phyloP scores from a whole-genome alignment of 129 eudicot genomes.

The Glebionis coronaria region DNA sequence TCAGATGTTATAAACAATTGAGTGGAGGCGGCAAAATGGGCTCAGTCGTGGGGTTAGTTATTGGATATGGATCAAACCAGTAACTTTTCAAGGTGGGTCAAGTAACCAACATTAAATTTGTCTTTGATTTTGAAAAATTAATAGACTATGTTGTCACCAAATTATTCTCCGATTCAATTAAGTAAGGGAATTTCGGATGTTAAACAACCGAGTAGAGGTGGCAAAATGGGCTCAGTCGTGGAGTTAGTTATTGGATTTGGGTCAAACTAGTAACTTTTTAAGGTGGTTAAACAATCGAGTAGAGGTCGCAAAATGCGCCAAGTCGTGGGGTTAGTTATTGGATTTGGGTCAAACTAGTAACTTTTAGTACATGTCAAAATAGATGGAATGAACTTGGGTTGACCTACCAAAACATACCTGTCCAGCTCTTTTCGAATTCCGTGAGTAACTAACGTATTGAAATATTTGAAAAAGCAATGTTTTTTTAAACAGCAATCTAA shows the following conservation, averaged over 20 bases:
- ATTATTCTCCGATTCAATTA: neutral
- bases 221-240: neutral
- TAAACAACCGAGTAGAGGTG: neutral
- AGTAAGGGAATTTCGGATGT: neutral
- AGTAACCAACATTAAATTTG: neutral
- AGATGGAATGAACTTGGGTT: neutral
- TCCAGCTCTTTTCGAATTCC: neutral
- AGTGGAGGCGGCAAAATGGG: neutral
- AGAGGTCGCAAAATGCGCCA: neutral
- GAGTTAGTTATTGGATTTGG: neutral
- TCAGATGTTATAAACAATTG: neutral
- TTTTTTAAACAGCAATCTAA: neutral
- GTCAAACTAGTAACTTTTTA: neutral
- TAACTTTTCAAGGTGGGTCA: constrained; percentile 3
- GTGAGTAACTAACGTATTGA: neutral
- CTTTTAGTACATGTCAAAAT: constrained; percentile 1
- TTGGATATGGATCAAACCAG: no score
- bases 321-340: neutral
- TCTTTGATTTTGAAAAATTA: neutral
- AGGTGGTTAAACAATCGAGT: neutral
- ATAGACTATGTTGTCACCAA: neutral
- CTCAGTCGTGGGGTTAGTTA: neutral
- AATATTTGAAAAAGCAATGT: neutral
- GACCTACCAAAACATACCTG: neutral
- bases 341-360: neutral